Evolutionary conservation across 345 rosid species (phyloP).

Genomic region (Clausena lansium): DNA sequence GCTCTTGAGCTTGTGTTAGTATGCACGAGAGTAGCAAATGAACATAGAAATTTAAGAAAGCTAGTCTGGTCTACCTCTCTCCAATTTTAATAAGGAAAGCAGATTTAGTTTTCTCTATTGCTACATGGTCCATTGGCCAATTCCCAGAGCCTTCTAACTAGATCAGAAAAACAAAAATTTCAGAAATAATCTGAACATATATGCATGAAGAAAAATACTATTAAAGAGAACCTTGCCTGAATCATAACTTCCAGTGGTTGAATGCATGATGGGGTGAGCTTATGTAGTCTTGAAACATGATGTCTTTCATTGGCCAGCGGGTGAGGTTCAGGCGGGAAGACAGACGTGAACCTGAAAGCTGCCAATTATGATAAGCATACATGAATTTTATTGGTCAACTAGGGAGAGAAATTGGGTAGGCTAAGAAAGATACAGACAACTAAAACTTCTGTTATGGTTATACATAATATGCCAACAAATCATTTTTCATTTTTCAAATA

Average conservation of each 20-base stretch:
- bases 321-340: conserved; percentile 92
- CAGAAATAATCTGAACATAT: conserved; percentile 12
- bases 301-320: conserved; percentile 58
- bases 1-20: background rate
- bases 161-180: conserved; percentile 23
- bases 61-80: conserved; percentile 55
- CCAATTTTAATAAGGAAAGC: conserved; percentile 91
- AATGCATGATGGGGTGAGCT: conserved; percentile 54
- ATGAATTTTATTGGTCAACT: conserved; percentile 6
- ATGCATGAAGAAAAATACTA: background rate
- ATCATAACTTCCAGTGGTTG: conserved; percentile 86
- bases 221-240: conserved; percentile 50
- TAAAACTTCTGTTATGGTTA: background rate
- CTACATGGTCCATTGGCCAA: conserved; percentile 89
- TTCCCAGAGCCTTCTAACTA: conserved; percentile 98
- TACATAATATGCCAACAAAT: background rate
- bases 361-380: conserved; percentile 27
- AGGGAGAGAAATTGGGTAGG: background rate
- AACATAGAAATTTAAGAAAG: conserved; percentile 17
- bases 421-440: background rate
- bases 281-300: conserved; percentile 40
- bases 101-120: conserved; percentile 83
- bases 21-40: background rate
- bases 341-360: conserved; percentile 90
- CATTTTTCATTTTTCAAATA: background rate